phyloP scores from a whole-genome alignment of 2,329 filamentous ascomycete species.

The Sporothrix euskadiensis region DNA sequence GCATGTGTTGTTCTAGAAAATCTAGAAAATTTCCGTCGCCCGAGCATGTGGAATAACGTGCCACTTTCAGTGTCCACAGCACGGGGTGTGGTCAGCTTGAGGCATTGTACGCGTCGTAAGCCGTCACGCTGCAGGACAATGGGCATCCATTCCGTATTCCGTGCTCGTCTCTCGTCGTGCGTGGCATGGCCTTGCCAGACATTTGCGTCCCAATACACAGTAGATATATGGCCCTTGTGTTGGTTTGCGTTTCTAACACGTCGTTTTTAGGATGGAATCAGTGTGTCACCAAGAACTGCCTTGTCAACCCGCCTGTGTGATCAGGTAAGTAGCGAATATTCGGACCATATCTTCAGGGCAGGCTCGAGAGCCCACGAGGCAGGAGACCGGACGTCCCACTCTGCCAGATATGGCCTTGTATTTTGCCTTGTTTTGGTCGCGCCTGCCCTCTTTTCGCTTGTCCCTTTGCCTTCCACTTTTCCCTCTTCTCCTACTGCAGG shows the following conservation, averaged over 20 bases:
- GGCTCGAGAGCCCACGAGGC: background rate
- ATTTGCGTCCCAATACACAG: background rate
- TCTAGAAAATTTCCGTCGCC: background rate
- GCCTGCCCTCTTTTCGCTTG: background rate
- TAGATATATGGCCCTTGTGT: background rate
- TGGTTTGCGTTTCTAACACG: background rate
- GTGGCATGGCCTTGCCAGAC: background rate
- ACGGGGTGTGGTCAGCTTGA: background rate
- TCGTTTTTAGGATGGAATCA: background rate
- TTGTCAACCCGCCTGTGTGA: background rate
- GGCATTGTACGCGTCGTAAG: background rate
- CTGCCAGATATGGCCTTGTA: background rate
- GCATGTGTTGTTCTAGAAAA: background rate
- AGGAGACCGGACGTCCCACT: background rate
- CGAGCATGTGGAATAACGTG: slow-evolving; percentile 6
- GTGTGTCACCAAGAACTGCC: background rate
- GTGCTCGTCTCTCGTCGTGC: background rate
- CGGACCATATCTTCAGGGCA: background rate
- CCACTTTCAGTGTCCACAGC: background rate
- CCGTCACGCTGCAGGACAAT: slow-evolving; percentile 1
- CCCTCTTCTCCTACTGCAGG: background rate
- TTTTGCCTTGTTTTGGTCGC: background rate
- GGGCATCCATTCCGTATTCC: background rate
- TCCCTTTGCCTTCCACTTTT: background rate
- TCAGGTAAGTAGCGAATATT: background rate